Conservation (phyloP, 1,139 yeast species). For the Eremothecium sinecaudum region DNA sequence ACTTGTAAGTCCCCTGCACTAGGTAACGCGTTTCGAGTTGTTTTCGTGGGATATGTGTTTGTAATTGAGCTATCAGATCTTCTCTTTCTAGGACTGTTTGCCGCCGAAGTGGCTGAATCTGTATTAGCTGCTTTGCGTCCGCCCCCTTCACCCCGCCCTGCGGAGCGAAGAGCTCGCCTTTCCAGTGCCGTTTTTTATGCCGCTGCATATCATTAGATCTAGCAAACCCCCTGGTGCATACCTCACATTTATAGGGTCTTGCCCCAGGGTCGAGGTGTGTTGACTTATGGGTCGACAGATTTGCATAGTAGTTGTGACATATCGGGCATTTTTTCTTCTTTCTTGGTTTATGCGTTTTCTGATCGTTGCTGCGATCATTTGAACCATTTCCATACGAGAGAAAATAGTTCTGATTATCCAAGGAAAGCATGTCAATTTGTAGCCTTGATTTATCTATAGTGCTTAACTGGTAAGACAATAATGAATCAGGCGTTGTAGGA, state of each 20-base stretch:
- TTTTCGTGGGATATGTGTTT: conserved; percentile 12
- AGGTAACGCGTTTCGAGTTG: conserved; percentile 23
- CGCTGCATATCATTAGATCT: conserved; percentile 78
- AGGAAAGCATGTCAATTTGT: neutral
- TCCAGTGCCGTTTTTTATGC: conserved; percentile 78
- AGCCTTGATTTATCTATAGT: neutral
- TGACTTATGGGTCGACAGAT: conserved; percentile 77
- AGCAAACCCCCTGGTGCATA: conserved; percentile 78
- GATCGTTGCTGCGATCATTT: neutral
- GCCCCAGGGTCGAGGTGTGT: conserved; percentile 67
- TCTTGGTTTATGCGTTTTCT: conserved; percentile 37
- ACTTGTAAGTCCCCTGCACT: conserved; percentile 39
- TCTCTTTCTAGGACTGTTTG: conserved; percentile 3
- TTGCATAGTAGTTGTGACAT: conserved; percentile 66
- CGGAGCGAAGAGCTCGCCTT: conserved; percentile 41
- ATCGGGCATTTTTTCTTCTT: conserved; percentile 80
- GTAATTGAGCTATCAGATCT: conserved; percentile 3
- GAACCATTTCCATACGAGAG: conserved; percentile 4
- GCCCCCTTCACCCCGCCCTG: conserved; percentile 8
- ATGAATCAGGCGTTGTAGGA: neutral
- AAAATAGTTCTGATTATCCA: neutral
- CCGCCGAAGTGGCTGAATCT: conserved; percentile 1
- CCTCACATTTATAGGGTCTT: conserved; percentile 68
- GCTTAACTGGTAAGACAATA: conserved; percentile 5
- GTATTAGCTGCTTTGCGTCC: conserved; percentile 3